Percentiles rank a stretch among this genome's conserved stretches.
Evolutionary conservation across 805 yeast genomes (phyloP).

Genomic region (Saccharomycopsis malanga): DNA sequence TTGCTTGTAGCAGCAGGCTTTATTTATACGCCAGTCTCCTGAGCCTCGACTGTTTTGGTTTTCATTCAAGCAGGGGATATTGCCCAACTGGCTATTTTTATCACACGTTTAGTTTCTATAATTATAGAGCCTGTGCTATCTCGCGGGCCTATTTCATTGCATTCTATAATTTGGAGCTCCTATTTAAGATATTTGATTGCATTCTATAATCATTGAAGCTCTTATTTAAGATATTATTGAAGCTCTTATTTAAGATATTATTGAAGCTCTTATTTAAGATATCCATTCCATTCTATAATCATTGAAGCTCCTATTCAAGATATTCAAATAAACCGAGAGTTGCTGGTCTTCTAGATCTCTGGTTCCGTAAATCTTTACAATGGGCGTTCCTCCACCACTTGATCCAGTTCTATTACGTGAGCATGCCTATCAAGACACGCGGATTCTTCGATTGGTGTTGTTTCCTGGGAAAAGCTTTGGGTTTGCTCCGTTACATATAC

Average conservation of each 20-base stretch:
- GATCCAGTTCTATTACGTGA: slow-evolving; percentile 33
- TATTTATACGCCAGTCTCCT: neutral
- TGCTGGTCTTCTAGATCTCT: too few species aligned
- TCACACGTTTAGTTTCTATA: too few species aligned
- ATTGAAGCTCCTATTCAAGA: neutral
- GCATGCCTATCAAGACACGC: slow-evolving; percentile 30
- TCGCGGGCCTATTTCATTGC: neutral
- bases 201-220: too few species aligned
- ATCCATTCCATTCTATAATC: neutral
- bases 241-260: too few species aligned
- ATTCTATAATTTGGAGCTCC: neutral
- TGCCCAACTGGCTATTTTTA: neutral
- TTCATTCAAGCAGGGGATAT: neutral
- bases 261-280: neutral
- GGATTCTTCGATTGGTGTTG: slow-evolving; percentile 11
- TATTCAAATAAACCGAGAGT: neutral
- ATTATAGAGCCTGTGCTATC: neutral
- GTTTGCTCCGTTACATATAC: slow-evolving; percentile 14
- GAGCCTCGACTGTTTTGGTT: neutral
- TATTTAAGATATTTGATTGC: neutral
- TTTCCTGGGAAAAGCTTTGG: slow-evolving; percentile 3
- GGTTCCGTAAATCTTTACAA: slow-evolving; percentile 5
- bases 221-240: too few species aligned
- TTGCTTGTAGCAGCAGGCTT: neutral
- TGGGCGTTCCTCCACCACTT: slow-evolving; percentile 31